A percentile compares a stretch with the other conserved stretches of the same genome.
Conservation (phyloP, 805 yeast genomes). For the Schwanniomyces vanrijiae region DNA sequence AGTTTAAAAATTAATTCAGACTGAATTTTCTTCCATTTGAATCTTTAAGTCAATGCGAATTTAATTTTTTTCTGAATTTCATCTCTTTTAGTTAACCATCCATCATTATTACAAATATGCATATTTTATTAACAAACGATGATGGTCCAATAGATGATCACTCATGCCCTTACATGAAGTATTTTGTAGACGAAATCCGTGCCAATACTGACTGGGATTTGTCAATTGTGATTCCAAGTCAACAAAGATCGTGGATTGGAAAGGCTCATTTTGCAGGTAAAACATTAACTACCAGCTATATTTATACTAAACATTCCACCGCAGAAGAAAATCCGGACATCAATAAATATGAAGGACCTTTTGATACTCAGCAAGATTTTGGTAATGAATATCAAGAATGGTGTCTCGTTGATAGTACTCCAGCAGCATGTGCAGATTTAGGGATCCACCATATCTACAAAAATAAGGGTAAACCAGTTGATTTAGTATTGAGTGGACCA, state of each 20-base stretch:
- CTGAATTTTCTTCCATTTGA: not conserved
- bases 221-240: conserved; percentile 82
- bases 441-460: conserved; percentile 72
- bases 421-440: conserved; percentile 92
- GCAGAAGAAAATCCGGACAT: conserved; percentile 33
- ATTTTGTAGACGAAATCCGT: conserved; percentile 68
- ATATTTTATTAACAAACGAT: conserved; percentile 76
- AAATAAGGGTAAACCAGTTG: conserved; percentile 58
- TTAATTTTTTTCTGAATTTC: not conserved
- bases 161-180: conserved; percentile 82
- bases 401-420: conserved; percentile 88
- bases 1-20: not conserved
- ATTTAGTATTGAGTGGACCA: conserved; percentile 91
- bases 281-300: conserved; percentile 57
- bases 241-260: conserved; percentile 92
- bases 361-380: conserved; percentile 47
- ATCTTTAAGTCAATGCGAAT: not conserved
- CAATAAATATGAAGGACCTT: conserved; percentile 68
- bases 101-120: conserved; percentile 30
- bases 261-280: conserved; percentile 92
- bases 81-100: not conserved
- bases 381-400: conserved; percentile 63
- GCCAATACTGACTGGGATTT: conserved; percentile 78
- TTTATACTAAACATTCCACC: conserved; percentile 52
- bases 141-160: conserved; percentile 89